Evolutionary conservation across 208 protist genomes (phyloP), one percentile per base, ranked within the genome.

Genomic region (Leishmania lainsoni): DNA sequence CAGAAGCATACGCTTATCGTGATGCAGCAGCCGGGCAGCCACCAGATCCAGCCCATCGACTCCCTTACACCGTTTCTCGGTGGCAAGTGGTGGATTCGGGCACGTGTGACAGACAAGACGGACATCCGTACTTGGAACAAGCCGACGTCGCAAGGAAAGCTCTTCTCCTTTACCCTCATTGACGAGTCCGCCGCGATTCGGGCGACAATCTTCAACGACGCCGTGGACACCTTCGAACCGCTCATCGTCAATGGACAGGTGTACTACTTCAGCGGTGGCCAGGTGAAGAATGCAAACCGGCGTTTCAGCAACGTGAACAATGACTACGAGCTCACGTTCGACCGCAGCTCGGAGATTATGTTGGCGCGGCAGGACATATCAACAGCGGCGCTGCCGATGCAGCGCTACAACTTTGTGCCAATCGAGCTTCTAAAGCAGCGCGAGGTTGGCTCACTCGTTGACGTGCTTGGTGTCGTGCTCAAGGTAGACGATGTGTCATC

Each of bases 91-190:
- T 97, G 91, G 88, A 98, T 98, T 69, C 87, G 93, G 39, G 96
- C 95, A 3, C 93, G 96, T 52, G 95, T 98, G 35, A 94, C 93
- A 10, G 96, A 98, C 87, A 98, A 97, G 88, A 94, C 83, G 2
- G 91, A 96, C 83, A 83, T 98, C n/a, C 92, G 96, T 59, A 98
- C 94, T 35, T 98, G 96, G 95, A 96, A 95, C 83, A 98, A 98
- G 80, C 93, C 96, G 20, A 94, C 86, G 5, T 95, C 93, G n/a
- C 89, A 97, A 83, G 96, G 96, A 42, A 98, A 97, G 85, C 88
- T 98, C 48, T 97, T 97, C 75, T 97, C 95, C 56, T 96, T 97
- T 75, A 98, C 96, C 2, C 87, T 98, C 32, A 93, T 98, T 80
- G 96, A 98, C 76, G 95, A 97, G 80, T 95, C 90, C 32, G 78